A percentile compares a stretch with the other conserved stretches of the same genome.
phyloP scores from a whole-genome alignment of 2,329 filamentous ascomycete species.

The Colletotrichum viniferum region DNA sequence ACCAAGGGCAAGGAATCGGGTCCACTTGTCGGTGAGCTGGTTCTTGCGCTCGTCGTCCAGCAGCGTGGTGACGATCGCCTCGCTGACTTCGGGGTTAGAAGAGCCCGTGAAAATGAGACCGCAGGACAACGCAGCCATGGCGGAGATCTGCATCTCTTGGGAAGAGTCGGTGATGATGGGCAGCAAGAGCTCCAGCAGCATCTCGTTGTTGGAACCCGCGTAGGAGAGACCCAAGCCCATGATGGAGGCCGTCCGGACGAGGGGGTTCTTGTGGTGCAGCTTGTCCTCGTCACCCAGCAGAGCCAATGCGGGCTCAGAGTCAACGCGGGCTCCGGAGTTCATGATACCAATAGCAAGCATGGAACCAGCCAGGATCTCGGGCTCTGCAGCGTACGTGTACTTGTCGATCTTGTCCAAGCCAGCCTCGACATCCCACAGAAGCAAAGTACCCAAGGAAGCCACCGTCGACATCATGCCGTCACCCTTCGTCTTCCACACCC shows the following conservation, averaged over 20 bases:
- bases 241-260: conserved; percentile 82
- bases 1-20: conserved; percentile 92
- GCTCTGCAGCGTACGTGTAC: conserved; percentile 85
- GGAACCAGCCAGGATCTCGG: conserved; percentile 87
- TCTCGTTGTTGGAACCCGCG: conserved; percentile 90
- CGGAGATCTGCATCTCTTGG: conserved; percentile 92
- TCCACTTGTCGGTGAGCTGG: conserved; percentile 98
- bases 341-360: conserved; percentile 94
- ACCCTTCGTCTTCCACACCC: conserved; percentile 99
- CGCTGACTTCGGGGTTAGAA: conserved; percentile 86
- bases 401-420: conserved; percentile 94
- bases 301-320: conserved; percentile 89
- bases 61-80: conserved; percentile 89
- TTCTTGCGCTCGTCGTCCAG: conserved; percentile 91
- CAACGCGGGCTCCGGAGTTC: conserved; percentile 88
- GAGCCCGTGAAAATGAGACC: conserved; percentile 94
- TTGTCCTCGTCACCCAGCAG: conserved; percentile 82
- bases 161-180: conserved; percentile 86
- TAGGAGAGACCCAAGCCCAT: conserved; percentile 97
- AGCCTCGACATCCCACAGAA: conserved; percentile 92
- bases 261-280: conserved; percentile 76
- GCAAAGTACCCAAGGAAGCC: conserved; percentile 87
- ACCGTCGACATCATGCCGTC: conserved; percentile 97
- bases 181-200: conserved; percentile 82
- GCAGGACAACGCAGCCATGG: conserved; percentile 91